These are phyloP conservation scores for Hypoxylon lenormandii DNA, from an alignment of 495 filamentous ascomycete species.

Conservation along the genomic window DNA sequence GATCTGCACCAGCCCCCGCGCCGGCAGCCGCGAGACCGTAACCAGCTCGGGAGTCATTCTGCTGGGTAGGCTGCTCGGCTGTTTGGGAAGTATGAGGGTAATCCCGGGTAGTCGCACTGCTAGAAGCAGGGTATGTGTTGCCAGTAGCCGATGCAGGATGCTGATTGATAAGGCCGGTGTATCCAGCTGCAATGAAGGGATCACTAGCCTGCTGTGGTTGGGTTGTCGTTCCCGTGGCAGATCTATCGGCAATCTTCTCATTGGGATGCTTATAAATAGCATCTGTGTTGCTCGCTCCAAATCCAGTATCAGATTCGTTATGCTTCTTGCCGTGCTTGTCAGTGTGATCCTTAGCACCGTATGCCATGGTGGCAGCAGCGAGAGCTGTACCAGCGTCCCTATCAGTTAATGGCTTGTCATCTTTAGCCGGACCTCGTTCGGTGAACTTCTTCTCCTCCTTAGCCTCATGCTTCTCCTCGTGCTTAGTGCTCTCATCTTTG, in stretches of 20 bases:
- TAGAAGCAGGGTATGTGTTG: neutral
- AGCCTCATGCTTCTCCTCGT: constrained; percentile 21
- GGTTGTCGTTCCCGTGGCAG: neutral
- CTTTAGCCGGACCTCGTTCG: constrained; percentile 28
- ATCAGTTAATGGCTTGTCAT: constrained; percentile 13
- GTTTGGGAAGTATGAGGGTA: constrained; percentile 10
- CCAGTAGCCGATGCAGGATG: neutral
- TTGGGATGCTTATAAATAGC: constrained; percentile 20
- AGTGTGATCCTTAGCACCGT: constrained; percentile 35
- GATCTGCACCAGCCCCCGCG: constrained; percentile 30
- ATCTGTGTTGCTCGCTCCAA: neutral
- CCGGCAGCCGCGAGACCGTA: constrained; percentile 34
- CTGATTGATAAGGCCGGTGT: constrained; percentile 1
- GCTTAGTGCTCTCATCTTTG: constrained; percentile 45
- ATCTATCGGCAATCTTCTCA: constrained; percentile 7
- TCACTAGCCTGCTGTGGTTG: constrained; percentile 2
- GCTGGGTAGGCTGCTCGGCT: constrained; percentile 10
- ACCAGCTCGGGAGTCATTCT: constrained; percentile 13
- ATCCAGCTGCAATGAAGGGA: constrained; percentile 16
- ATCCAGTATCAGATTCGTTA: constrained; percentile 4
- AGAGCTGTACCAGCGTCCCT: constrained; percentile 49
- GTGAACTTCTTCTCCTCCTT: neutral
- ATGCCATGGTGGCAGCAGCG: constrained; percentile 41
- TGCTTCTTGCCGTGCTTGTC: constrained; percentile 35
- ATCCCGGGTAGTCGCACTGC: constrained; percentile 3